A percentile compares a stretch with the other conserved stretches of the same genome.
Evolutionary conservation across 257 asterid genomes (phyloP).

Genomic region (Solanum sitiens): DNA sequence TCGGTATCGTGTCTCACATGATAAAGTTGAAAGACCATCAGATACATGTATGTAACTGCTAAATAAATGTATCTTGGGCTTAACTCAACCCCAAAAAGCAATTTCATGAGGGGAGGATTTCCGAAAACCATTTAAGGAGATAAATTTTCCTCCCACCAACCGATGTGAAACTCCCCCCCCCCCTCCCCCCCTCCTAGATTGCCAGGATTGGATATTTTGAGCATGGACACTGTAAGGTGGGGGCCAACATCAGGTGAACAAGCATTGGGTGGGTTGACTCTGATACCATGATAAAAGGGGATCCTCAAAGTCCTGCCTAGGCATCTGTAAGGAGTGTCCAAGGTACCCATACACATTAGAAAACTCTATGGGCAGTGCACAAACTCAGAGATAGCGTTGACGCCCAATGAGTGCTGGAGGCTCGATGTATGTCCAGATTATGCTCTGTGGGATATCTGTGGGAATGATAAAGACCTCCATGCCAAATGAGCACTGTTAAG

Average conservation of each 20-base stretch:
- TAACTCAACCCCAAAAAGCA: background rate
- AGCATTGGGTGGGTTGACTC: background rate
- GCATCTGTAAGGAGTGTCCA: background rate
- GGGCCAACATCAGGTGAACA: background rate
- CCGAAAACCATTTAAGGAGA: background rate
- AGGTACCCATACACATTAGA: background rate
- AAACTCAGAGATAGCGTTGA: background rate
- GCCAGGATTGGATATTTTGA: background rate
- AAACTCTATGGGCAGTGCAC: background rate
- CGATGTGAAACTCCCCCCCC: too few species aligned
- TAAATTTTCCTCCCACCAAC: too few species aligned
- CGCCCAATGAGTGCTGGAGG: background rate
- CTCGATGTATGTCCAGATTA: background rate
- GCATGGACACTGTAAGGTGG: background rate
- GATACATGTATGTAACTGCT: background rate
- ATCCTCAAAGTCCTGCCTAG: background rate
- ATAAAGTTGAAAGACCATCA: background rate
- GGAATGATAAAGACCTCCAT: background rate
- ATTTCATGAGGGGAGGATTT: background rate
- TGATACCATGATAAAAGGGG: background rate
- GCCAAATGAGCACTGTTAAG: background rate
- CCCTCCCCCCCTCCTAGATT: too few species aligned
- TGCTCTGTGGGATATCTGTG: background rate
- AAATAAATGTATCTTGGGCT: background rate
- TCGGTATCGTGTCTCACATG: too few species aligned